Conservation (phyloP, 768 basidiomycete species). For the Chiua virens region DNA sequence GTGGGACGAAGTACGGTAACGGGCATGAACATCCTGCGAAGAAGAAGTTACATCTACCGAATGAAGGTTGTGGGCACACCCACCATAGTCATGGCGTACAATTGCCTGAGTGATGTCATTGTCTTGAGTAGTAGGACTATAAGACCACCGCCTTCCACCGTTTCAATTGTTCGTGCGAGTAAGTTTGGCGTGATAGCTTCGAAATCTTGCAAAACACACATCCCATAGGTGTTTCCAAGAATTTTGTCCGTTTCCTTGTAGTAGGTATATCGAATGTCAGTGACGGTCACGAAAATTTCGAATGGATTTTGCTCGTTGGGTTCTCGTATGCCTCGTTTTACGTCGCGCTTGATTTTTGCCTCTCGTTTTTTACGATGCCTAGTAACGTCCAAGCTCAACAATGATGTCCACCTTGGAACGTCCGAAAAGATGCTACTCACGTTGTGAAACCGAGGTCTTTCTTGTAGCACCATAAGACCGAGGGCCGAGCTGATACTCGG, state of each 20-base stretch:
- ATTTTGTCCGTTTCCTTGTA: constrained; percentile 98
- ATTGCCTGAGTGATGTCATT: constrained; percentile 88
- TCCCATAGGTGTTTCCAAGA: constrained; percentile 95
- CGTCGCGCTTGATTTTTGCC: constrained; percentile 93
- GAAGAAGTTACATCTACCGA: not conserved
- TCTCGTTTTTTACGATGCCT: constrained; percentile 97
- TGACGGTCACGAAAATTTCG: constrained; percentile 98
- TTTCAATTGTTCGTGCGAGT: constrained; percentile 95
- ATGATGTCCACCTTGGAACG: not conserved
- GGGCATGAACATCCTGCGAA: constrained; percentile 86
- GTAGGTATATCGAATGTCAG: constrained; percentile 98
- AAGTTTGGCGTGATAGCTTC: constrained; percentile 98
- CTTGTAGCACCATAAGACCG: constrained; percentile 98
- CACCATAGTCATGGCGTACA: constrained; percentile 89
- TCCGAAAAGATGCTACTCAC: constrained; percentile 41
- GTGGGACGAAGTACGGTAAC: constrained; percentile 91
- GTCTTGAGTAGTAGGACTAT: constrained; percentile 91
- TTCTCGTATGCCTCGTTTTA: constrained; percentile 92
- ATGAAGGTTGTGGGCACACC: constrained; percentile 7
- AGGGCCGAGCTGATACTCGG: constrained; percentile 82
- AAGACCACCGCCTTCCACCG: constrained; percentile 92
- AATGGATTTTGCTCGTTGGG: constrained; percentile 96
- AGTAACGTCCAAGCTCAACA: not conserved
- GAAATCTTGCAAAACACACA: constrained; percentile 96
- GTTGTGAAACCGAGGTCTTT: constrained; percentile 96